Conservation (phyloP, 371 early-diverging fungal genomes). For the Syncephalastrum contaminatum region DNA sequence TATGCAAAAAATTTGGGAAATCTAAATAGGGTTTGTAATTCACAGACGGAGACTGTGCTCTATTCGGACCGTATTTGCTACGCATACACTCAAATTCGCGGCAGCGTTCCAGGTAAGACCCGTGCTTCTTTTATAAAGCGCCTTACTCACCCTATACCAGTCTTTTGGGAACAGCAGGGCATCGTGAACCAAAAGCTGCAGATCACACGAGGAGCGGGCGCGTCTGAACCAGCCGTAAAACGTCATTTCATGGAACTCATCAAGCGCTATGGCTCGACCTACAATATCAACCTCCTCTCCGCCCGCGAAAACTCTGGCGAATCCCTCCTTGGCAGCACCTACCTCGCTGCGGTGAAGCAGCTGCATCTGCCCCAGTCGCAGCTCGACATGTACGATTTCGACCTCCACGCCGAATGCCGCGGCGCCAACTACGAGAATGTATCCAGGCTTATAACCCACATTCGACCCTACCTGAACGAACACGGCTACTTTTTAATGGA, state of each 20-base stretch:
- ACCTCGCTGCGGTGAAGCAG: slow-evolving; percentile 56
- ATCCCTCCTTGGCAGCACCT: slow-evolving; percentile 67
- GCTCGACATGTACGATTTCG: slow-evolving; percentile 71
- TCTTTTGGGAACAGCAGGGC: slow-evolving; percentile 96
- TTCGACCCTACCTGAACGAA: slow-evolving; percentile 44
- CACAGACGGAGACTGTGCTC: slow-evolving; percentile 75
- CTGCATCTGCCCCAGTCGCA: slow-evolving; percentile 17
- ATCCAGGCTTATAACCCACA: slow-evolving; percentile 44
- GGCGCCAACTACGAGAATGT: slow-evolving; percentile 82
- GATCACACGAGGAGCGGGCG: slow-evolving; percentile 66
- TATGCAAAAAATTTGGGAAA: neutral
- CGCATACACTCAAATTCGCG: slow-evolving; percentile 85
- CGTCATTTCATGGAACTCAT: slow-evolving; percentile 81
- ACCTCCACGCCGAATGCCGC: slow-evolving; percentile 81
- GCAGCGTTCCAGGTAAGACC: slow-evolving; percentile 83
- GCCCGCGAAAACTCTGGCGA: slow-evolving; percentile 71
- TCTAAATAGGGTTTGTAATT: neutral
- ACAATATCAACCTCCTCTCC: slow-evolving; percentile 83
- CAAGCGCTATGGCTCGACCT: slow-evolving; percentile 71
- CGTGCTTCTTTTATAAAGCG: neutral
- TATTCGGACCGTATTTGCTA: slow-evolving; percentile 55
- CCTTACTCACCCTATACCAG: slow-evolving; percentile 22
- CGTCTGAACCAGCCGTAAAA: slow-evolving; percentile 76
- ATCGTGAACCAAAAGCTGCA: slow-evolving; percentile 79
- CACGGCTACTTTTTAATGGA: slow-evolving; percentile 74